A percentile compares a stretch with the other conserved stretches of the same genome.
Evolutionary conservation across 805 yeast species (phyloP).

Genomic region (Yarrowia sp.): DNA sequence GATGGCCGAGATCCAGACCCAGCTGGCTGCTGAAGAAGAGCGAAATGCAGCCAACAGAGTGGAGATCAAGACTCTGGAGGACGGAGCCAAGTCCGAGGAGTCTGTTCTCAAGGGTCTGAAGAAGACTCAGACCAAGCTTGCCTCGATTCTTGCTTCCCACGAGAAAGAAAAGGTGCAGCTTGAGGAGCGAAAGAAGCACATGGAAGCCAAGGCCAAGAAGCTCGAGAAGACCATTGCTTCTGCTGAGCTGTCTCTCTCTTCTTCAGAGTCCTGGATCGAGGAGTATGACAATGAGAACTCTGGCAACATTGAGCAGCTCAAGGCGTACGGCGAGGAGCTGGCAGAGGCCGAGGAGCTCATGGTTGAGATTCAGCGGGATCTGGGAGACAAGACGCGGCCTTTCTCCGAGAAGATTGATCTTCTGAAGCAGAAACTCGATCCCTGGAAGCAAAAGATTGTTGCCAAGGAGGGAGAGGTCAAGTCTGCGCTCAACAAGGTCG

Average conservation of each 20-base stretch:
- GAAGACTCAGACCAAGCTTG: slow-evolving; percentile 47
- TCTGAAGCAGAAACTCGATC: slow-evolving; percentile 73
- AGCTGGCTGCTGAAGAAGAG: slow-evolving; percentile 55
- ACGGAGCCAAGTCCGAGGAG: slow-evolving; percentile 41
- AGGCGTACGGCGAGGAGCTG: slow-evolving; percentile 56
- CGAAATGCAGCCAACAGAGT: slow-evolving; percentile 52
- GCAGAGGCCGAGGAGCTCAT: slow-evolving; percentile 62
- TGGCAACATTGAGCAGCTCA: slow-evolving; percentile 56
- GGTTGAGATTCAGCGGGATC: slow-evolving; percentile 66
- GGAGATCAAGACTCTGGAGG: slow-evolving; percentile 50
- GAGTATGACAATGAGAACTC: slow-evolving; percentile 56
- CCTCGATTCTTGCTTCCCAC: slow-evolving; percentile 50
- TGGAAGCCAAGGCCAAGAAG: slow-evolving; percentile 64
- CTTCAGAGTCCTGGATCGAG: slow-evolving; percentile 57
- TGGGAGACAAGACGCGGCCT: slow-evolving; percentile 76
- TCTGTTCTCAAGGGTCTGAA: slow-evolving; percentile 44
- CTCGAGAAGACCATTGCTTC: slow-evolving; percentile 60
- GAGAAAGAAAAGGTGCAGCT: slow-evolving; percentile 69
- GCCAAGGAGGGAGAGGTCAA: slow-evolving; percentile 68
- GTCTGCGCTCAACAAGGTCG: slow-evolving; percentile 70
- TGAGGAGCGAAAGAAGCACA: slow-evolving; percentile 79
- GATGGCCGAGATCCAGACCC: slow-evolving; percentile 53
- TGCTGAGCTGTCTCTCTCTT: slow-evolving; percentile 56
- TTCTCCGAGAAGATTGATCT: slow-evolving; percentile 69
- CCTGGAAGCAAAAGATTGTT: slow-evolving; percentile 77